A percentile compares a stretch with the other conserved stretches of the same genome.
Conservation (phyloP, 495 filamentous ascomycete species). For the Lasiosphaeriaceae sp. region DNA sequence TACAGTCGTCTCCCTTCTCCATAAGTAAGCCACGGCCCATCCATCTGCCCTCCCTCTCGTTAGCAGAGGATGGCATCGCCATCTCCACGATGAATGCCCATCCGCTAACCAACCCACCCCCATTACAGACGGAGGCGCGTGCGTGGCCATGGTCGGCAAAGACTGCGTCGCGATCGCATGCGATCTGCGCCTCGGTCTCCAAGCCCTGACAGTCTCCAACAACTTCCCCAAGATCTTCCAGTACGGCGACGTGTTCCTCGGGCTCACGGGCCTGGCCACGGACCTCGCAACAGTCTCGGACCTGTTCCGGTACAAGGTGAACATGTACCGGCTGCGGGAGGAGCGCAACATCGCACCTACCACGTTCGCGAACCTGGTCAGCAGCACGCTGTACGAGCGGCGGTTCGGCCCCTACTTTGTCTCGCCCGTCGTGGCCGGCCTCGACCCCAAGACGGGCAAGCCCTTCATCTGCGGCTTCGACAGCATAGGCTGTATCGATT, state of each 20-base stretch:
- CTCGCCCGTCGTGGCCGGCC: conserved; percentile 86
- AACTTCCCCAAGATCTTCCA: conserved; percentile 99
- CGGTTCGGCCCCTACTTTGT: conserved; percentile 97
- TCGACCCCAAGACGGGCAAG: conserved; percentile 85
- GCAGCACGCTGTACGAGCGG: conserved; percentile 82
- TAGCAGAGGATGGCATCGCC: no score
- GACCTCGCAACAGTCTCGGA: conserved; percentile 93
- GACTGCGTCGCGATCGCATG: conserved; percentile 99
- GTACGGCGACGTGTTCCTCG: conserved; percentile 95
- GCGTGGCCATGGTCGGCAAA: conserved; percentile 97
- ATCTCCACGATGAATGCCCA: no score
- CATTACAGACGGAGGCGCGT: conserved; percentile 81
- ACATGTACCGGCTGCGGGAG: conserved; percentile 98
- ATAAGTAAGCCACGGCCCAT: conserved; percentile 57
- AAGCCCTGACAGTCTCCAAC: conserved; percentile 95
- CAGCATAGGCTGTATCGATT: conserved; percentile 98
- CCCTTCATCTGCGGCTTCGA: conserved; percentile 99
- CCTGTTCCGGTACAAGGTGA: conserved; percentile 98
- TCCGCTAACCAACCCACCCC: conserved; percentile 6
- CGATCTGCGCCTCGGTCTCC: conserved; percentile 95
- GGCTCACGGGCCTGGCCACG: conserved; percentile 91
- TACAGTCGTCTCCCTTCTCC: conserved; percentile 73
- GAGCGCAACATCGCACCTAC: conserved; percentile 90
- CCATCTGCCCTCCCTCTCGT: conserved; percentile 1
- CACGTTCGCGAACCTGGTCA: conserved; percentile 95